phyloP scores from a whole-genome alignment of 1,284 basidiomycete genomes.

The Malassezia nana region DNA sequence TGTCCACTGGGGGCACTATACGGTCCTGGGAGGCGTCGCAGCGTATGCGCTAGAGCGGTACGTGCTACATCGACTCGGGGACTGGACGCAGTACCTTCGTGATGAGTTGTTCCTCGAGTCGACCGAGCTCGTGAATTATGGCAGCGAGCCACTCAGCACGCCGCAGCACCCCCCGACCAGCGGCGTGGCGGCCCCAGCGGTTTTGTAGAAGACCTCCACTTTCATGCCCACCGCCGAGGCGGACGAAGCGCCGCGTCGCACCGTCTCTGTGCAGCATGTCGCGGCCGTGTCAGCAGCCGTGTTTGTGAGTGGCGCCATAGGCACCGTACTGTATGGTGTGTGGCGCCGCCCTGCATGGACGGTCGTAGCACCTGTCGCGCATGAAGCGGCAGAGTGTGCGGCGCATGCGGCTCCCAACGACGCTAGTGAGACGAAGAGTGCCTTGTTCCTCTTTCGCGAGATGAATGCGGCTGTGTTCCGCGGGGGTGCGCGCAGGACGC shows the following conservation, averaged over 20 bases:
- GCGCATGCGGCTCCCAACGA: not conserved
- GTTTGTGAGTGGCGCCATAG: constrained; percentile 10
- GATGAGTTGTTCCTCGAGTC: constrained; percentile 42
- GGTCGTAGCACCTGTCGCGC: not conserved
- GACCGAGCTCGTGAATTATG: constrained; percentile 39
- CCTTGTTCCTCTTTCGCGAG: constrained; percentile 10
- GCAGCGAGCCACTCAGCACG: not conserved
- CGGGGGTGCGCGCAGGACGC: not conserved
- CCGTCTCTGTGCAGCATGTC: not conserved
- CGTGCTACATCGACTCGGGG: constrained; percentile 16
- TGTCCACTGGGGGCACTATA: not conserved
- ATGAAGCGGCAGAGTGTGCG: not conserved
- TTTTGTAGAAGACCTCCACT: not conserved
- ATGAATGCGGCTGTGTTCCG: constrained; percentile 12
- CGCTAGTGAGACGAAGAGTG: not conserved
- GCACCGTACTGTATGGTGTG: constrained; percentile 2
- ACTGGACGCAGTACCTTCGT: constrained; percentile 35
- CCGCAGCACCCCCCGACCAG: no score
- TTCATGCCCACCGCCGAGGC: not conserved
- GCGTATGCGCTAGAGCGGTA: not conserved
- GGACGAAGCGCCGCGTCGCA: not conserved
- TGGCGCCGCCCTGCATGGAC: constrained; percentile 1
- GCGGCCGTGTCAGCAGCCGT: not conserved
- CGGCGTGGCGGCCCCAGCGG: no score
- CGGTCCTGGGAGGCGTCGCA: not conserved